A percentile compares a stretch with the other conserved stretches of the same genome.
phyloP scores from a whole-genome alignment of 2,329 filamentous ascomycete genomes.

The Teratosphaeria viscida region DNA sequence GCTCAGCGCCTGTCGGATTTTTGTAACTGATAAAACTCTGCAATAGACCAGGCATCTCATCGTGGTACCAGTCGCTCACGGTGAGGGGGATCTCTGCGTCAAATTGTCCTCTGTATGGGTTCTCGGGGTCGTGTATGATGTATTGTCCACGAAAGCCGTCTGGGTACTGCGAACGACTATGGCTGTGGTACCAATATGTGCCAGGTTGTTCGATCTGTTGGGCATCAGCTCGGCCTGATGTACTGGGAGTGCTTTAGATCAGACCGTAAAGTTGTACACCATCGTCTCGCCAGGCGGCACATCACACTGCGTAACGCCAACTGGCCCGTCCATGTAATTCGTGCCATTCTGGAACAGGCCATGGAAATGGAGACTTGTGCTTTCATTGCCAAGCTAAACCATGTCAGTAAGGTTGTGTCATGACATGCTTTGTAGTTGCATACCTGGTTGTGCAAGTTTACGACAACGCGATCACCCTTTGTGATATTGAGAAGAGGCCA shows the following conservation, averaged over 20 bases:
- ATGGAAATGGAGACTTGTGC: slow-evolving; percentile 64
- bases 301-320: slow-evolving; percentile 56
- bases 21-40: slow-evolving; percentile 43
- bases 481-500: slow-evolving; percentile 63
- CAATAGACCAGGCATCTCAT: slow-evolving; percentile 42
- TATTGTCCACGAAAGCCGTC: slow-evolving; percentile 60
- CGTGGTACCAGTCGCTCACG: slow-evolving; percentile 65
- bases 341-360: slow-evolving; percentile 69
- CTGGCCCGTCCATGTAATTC: slow-evolving; percentile 62
- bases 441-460: slow-evolving; percentile 55
- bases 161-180: slow-evolving; percentile 53
- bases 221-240: slow-evolving; percentile 25
- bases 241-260: background rate
- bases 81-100: slow-evolving; percentile 54
- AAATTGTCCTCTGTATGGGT: slow-evolving; percentile 43
- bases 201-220: slow-evolving; percentile 38
- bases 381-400: slow-evolving; percentile 46
- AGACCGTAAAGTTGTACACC: slow-evolving; percentile 57
- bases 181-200: slow-evolving; percentile 59
- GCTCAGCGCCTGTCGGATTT: slow-evolving; percentile 52
- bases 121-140: slow-evolving; percentile 51
- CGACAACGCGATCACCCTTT: slow-evolving; percentile 59
- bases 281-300: slow-evolving; percentile 54
- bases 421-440: background rate
- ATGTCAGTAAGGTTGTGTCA: background rate